Conservation (phyloP, 176 grass and related monocot genomes). For the Juncus effusus region DNA sequence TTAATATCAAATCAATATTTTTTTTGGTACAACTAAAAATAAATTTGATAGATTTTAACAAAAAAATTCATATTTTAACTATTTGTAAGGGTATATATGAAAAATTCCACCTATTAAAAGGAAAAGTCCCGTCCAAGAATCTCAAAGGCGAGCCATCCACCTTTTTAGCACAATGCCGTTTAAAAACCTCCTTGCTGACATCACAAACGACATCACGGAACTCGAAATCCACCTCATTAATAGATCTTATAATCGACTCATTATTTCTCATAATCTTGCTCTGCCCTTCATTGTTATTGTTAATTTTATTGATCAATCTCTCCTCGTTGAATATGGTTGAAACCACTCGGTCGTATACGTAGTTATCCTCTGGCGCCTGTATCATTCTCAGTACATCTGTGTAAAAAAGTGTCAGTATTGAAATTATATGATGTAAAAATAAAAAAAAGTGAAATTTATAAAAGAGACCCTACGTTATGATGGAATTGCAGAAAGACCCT, state of each 20-base stretch:
- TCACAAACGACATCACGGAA: slow-evolving; percentile 68
- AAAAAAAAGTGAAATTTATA: no score
- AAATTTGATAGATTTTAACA: background rate
- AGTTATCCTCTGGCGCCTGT: slow-evolving; percentile 82
- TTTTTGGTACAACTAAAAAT: slow-evolving; percentile 1
- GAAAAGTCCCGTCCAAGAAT: slow-evolving; percentile 50
- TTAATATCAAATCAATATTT: slow-evolving; percentile 26
- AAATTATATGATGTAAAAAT: no score
- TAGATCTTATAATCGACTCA: slow-evolving; percentile 28
- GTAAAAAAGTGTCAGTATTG: slow-evolving; percentile 15
- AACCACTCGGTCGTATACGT: slow-evolving; percentile 86
- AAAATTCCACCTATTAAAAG: slow-evolving; percentile 55
- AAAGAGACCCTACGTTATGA: no score
- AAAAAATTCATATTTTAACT: slow-evolving; percentile 12
- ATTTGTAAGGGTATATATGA: slow-evolving; percentile 5
- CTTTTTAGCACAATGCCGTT: slow-evolving; percentile 86
- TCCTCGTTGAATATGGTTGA: slow-evolving; percentile 89
- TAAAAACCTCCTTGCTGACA: slow-evolving; percentile 94
- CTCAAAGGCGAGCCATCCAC: slow-evolving; percentile 67
- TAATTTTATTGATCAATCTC: slow-evolving; percentile 56
- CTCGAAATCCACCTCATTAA: slow-evolving; percentile 50
- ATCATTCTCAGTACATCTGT: slow-evolving; percentile 95
- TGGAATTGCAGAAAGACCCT: no score
- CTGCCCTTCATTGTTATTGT: slow-evolving; percentile 48
- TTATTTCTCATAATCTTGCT: slow-evolving; percentile 43